A percentile compares a stretch with the other conserved stretches of the same genome.
Evolutionary conservation across 257 asterid species (phyloP).

Genomic region (Gynochthodes officinalis): DNA sequence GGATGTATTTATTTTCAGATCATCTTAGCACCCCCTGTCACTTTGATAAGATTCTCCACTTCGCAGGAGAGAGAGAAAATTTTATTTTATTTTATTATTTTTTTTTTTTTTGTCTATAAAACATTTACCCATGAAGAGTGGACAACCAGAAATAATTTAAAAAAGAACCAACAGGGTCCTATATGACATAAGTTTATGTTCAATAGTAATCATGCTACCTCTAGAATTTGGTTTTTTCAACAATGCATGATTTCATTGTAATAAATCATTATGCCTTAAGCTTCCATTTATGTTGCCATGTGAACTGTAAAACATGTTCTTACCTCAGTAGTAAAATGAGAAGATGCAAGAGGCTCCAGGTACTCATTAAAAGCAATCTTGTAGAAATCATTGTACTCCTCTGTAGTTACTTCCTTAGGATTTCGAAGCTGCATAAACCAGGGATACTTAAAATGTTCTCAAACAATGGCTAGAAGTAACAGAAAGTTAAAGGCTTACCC

Average conservation of each 20-base stretch:
- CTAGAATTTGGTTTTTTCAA: neutral
- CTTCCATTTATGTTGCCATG: neutral
- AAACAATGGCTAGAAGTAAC: neutral
- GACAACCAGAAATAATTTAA: neutral
- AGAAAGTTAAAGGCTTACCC: slow-evolving; percentile 54
- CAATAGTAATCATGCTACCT: neutral
- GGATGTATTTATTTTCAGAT: neutral
- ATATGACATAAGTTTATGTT: neutral
- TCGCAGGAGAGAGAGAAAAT: no score
- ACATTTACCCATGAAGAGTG: neutral
- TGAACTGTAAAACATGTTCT: neutral
- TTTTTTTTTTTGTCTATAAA: no score
- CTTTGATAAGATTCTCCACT: neutral
- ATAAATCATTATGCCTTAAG: neutral
- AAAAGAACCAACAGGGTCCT: neutral
- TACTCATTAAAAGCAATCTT: slow-evolving; percentile 85
- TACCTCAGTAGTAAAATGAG: slow-evolving; percentile 98
- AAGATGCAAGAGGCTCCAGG: slow-evolving; percentile 93
- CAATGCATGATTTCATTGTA: neutral
- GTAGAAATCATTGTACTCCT: slow-evolving; percentile 92
- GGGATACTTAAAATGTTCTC: neutral
- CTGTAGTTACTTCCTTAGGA: slow-evolving; percentile 84
- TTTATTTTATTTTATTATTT: no score
- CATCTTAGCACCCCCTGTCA: neutral
- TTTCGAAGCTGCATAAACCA: slow-evolving; percentile 74